Percentiles rank a stretch among this genome's conserved stretches.
Conservation (phyloP, 164 flowering plant species). For the Tetracentron sinense region DNA sequence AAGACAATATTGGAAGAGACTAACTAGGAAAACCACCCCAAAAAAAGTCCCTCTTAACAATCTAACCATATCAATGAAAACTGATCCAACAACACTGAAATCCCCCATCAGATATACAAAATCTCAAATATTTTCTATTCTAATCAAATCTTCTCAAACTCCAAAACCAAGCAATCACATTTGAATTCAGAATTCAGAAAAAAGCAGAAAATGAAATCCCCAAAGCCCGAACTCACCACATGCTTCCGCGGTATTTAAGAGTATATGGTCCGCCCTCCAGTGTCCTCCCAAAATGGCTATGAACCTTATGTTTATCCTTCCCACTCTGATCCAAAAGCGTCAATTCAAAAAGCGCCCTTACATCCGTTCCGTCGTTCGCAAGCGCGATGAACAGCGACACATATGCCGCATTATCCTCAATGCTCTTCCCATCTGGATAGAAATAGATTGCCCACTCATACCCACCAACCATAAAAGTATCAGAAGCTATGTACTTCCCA, state of each 20-base stretch:
- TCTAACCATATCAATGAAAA: too few species aligned
- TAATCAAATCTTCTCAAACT: neutral
- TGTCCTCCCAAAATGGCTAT: conserved; percentile 82
- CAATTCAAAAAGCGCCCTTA: conserved; percentile 80
- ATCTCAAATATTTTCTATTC: too few species aligned
- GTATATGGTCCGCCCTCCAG: conserved; percentile 86
- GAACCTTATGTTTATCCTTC: conserved; percentile 81
- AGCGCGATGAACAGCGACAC: conserved; percentile 83
- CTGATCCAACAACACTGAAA: too few species aligned
- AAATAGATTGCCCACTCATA: conserved; percentile 89
- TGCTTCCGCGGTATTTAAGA: conserved; percentile 82
- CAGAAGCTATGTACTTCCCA: conserved; percentile 85
- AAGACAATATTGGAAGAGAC: too few species aligned
- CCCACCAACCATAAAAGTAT: conserved; percentile 79
- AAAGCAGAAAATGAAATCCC: neutral
- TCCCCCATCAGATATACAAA: too few species aligned
- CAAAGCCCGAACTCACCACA: conserved; percentile 57
- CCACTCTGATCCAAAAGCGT: conserved; percentile 91
- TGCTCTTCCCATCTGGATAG: conserved; percentile 84
- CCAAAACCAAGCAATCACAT: neutral
- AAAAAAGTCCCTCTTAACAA: too few species aligned
- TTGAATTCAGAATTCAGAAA: neutral
- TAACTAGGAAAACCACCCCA: too few species aligned
- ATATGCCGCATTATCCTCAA: conserved; percentile 69
- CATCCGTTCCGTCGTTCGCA: conserved; percentile 86